phyloP scores from a whole-genome alignment of 2,329 filamentous ascomycete genomes.

The Mycocentrospora acerina region DNA sequence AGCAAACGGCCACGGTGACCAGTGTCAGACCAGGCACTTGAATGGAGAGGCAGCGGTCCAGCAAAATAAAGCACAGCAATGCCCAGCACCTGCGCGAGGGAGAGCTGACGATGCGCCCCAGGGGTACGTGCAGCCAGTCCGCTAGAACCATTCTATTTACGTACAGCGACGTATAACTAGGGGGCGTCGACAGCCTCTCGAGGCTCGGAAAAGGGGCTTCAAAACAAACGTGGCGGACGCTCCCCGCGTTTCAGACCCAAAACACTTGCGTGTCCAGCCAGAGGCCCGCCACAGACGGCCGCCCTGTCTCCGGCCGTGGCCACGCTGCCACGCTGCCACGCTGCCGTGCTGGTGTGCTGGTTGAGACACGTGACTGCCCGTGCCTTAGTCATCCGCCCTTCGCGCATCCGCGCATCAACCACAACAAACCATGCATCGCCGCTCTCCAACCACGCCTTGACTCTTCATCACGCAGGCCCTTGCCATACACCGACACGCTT shows the following conservation, averaged over 20 bases:
- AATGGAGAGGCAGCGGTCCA: too few species aligned
- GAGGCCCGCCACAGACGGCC: slow-evolving; percentile 1
- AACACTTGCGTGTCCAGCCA: too few species aligned
- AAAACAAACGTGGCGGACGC: slow-evolving; percentile 8
- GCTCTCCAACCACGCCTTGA: slow-evolving; percentile 2
- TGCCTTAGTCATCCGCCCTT: neutral
- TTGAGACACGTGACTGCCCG: slow-evolving; percentile 23
- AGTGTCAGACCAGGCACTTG: too few species aligned
- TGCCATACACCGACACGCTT: slow-evolving; percentile 1
- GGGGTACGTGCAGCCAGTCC: slow-evolving; percentile 25
- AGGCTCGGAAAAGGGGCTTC: slow-evolving; percentile 20
- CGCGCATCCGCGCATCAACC: neutral
- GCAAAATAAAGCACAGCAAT: too few species aligned
- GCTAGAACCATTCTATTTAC: slow-evolving; percentile 19
- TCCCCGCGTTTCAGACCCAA: slow-evolving; percentile 13
- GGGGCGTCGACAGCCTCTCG: slow-evolving; percentile 5
- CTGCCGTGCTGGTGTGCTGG: too few species aligned
- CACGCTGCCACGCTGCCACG: slow-evolving; percentile 7
- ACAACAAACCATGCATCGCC: slow-evolving; percentile 15
- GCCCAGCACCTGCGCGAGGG: neutral
- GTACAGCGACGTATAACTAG: too few species aligned
- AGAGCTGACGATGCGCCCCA: slow-evolving; percentile 22
- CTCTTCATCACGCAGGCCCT: slow-evolving; percentile 11
- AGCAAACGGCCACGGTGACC: too few species aligned
- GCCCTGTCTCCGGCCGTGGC: slow-evolving; percentile 4